These are phyloP conservation scores for Chalciporus pseudorubinellus DNA, from an alignment of 768 basidiomycete species.

Conservation along the genomic window DNA sequence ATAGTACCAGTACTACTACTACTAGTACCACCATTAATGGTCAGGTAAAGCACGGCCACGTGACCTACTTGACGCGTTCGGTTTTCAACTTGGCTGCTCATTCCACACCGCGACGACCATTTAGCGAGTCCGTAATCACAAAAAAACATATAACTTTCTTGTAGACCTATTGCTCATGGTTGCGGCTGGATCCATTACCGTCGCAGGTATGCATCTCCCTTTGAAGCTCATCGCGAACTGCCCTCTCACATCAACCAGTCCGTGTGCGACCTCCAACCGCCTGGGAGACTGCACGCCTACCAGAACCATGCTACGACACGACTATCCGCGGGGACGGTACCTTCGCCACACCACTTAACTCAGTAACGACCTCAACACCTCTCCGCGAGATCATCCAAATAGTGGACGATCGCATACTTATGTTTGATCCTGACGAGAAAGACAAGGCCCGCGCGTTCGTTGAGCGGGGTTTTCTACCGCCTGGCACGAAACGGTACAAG, in stretches of 20 bases:
- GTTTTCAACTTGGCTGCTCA: conserved; percentile 27
- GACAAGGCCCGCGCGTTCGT: conserved; percentile 77
- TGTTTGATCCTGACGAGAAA: conserved; percentile 94
- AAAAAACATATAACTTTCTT: neutral
- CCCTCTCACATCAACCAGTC: conserved; percentile 46
- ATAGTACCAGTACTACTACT: neutral
- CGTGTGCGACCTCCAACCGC: conserved; percentile 86
- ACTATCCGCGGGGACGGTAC: conserved; percentile 82
- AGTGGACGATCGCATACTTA: conserved; percentile 91
- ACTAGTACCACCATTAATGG: neutral
- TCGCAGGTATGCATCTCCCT: conserved; percentile 57
- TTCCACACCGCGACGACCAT: neutral
- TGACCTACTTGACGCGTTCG: conserved; percentile 28
- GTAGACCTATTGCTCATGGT: conserved; percentile 49
- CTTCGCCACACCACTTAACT: conserved; percentile 63
- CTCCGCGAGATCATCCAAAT: conserved; percentile 82
- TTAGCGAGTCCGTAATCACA: neutral
- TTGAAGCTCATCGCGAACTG: neutral
- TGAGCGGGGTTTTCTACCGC: conserved; percentile 81
- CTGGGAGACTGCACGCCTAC: conserved; percentile 83
- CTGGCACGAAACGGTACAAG: conserved; percentile 91
- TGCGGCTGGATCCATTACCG: conserved; percentile 83
- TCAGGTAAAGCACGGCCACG: conserved; percentile 28
- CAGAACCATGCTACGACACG: conserved; percentile 68
- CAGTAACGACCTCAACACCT: conserved; percentile 49